Conservation (phyloP, 805 yeast species). For the Martiniozyma abietophila region DNA sequence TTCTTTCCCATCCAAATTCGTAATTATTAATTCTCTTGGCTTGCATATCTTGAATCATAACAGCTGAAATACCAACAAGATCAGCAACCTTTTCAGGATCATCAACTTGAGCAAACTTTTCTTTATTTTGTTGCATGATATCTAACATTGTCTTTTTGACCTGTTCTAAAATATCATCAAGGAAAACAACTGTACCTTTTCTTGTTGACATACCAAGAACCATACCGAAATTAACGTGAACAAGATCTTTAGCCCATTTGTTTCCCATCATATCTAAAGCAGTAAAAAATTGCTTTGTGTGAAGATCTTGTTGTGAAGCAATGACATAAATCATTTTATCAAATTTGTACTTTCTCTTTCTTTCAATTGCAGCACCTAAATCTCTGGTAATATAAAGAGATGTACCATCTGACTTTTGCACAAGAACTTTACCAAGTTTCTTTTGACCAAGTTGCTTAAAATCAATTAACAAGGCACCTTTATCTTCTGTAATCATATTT, state of each 20-base stretch:
- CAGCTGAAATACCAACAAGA: conserved; percentile 91
- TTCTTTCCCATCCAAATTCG: conserved; percentile 95
- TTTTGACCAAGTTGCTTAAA: conserved; percentile 69
- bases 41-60: conserved; percentile 99
- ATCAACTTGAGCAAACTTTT: conserved; percentile 84
- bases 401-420: conserved; percentile 93
- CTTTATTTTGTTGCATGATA: conserved; percentile 88
- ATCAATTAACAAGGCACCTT: conserved; percentile 86
- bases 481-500: conserved; percentile 71
- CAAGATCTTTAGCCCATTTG: conserved; percentile 70
- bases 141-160: conserved; percentile 92
- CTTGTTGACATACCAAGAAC: conserved; percentile 98
- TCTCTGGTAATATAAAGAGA: conserved; percentile 92
- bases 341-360: conserved; percentile 74
- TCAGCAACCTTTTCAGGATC: conserved; percentile 95
- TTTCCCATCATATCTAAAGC: conserved; percentile 83
- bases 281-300: conserved; percentile 88
- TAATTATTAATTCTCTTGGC: conserved; percentile 94
- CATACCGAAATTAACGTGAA: conserved; percentile 93
- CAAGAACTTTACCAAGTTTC: conserved; percentile 86
- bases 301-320: conserved; percentile 95
- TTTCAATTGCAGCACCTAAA: conserved; percentile 90
- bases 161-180: conserved; percentile 87
- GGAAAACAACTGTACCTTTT: conserved; percentile 96
- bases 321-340: conserved; percentile 95